Percentiles rank a stretch among this genome's conserved stretches.
These are phyloP conservation scores for Diaporthe capsici DNA, from an alignment of 2,329 filamentous ascomycete genomes.

Conservation along the genomic window DNA sequence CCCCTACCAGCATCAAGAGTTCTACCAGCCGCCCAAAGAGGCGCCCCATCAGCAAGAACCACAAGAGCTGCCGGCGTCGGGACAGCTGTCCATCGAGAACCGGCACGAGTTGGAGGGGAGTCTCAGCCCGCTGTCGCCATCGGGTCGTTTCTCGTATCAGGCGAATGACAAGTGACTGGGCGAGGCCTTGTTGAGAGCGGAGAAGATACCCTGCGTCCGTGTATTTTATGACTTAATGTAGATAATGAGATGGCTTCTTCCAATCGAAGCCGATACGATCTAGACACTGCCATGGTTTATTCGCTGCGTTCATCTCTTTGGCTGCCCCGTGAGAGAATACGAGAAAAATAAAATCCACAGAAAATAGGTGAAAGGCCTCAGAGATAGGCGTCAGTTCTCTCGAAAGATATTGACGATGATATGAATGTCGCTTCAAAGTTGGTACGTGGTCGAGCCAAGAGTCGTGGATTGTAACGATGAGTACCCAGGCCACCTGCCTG, in stretches of 20 bases:
- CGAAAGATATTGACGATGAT: not conserved
- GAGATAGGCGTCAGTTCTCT: no score
- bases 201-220: constrained; percentile 6
- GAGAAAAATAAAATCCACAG: not conserved
- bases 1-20: constrained; percentile 17
- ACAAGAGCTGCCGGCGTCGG: constrained; percentile 34
- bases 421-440: not conserved
- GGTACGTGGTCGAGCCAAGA: not conserved
- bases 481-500: not conserved
- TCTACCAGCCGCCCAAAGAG: constrained; percentile 3
- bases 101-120: constrained; percentile 26
- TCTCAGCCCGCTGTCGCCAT: constrained; percentile 13
- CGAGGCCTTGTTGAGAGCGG: not conserved
- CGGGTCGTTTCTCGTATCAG: constrained; percentile 21
- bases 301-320: no score
- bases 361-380: not conserved
- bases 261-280: not conserved
- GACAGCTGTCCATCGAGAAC: not conserved
- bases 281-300: not conserved
- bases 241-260: constrained; percentile 11
- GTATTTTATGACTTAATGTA: constrained; percentile 26
- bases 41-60: not conserved
- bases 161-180: not conserved
- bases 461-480: no score
- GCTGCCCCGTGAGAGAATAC: not conserved